These are phyloP conservation scores for Penicillium maclennaniae DNA, from an alignment of 495 filamentous ascomycete genomes.

Conservation along the genomic window DNA sequence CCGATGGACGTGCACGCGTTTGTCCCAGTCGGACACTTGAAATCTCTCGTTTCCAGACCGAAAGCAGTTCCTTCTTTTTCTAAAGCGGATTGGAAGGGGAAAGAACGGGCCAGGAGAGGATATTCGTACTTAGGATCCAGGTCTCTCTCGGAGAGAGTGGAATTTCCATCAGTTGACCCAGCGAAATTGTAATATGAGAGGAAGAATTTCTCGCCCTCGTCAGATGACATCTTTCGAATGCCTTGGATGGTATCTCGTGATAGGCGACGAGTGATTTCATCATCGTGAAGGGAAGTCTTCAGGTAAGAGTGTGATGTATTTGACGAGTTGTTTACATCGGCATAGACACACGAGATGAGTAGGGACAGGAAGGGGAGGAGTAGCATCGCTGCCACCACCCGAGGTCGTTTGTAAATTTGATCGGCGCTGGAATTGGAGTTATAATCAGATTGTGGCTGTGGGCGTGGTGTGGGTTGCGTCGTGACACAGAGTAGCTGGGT, in stretches of 20 bases:
- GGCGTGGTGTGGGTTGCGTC: background rate
- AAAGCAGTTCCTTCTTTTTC: slow-evolving; percentile 9
- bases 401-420: too few species aligned
- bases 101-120: slow-evolving; percentile 23
- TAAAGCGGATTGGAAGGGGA: slow-evolving; percentile 36
- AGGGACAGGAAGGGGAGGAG: background rate
- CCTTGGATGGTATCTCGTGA: slow-evolving; percentile 21
- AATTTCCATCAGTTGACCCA: slow-evolving; percentile 9
- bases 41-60: slow-evolving; percentile 42
- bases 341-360: background rate
- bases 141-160: background rate
- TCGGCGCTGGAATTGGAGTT: too few species aligned
- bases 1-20: slow-evolving; percentile 62
- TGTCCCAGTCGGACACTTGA: slow-evolving; percentile 72
- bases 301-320: background rate
- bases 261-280: slow-evolving; percentile 16
- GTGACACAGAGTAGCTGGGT: background rate
- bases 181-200: slow-evolving; percentile 56
- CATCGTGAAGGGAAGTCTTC: slow-evolving; percentile 23
- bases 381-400: background rate
- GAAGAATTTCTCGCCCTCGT: slow-evolving; percentile 85
- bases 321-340: background rate
- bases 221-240: slow-evolving; percentile 73
- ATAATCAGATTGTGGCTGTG: background rate
- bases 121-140: background rate